These are phyloP conservation scores for Aspergillus sp. DNA, from an alignment of 2,329 filamentous ascomycete species.

Conservation along the genomic window DNA sequence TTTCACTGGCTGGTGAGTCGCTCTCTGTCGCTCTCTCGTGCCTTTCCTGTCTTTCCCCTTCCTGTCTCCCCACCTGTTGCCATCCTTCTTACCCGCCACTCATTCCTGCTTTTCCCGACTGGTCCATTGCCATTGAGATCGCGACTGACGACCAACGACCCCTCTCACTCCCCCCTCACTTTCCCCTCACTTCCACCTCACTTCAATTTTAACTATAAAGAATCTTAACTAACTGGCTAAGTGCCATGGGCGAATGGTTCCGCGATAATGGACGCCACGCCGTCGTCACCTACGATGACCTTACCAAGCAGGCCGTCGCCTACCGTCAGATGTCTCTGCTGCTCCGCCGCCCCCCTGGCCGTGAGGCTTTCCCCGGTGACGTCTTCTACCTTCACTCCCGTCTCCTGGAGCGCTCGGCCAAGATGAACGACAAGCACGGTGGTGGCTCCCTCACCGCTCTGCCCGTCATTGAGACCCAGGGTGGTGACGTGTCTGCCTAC, in stretches of 20 bases:
- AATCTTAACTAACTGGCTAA: too few relatives aligned
- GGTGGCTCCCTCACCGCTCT: conserved; percentile 96
- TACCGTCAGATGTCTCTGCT: conserved; percentile 99
- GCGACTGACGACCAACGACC: too few relatives aligned
- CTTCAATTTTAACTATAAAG: too few relatives aligned
- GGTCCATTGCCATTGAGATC: too few relatives aligned
- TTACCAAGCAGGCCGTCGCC: conserved; percentile 94
- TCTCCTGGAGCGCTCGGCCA: conserved; percentile 97
- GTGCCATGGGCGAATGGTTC: conserved; percentile 62
- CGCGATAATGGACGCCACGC: conserved; percentile 79
- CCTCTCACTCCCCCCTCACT: too few relatives aligned
- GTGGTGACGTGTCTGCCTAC: conserved; percentile 99
- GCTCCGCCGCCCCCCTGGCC: conserved; percentile 92
- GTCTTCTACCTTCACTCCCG: conserved; percentile 99
- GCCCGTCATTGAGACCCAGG: conserved; percentile 97
- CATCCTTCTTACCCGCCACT: too few relatives aligned
- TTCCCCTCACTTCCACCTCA: too few relatives aligned
- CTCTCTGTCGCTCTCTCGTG: too few relatives aligned
- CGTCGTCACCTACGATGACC: conserved; percentile 85
- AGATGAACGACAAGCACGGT: conserved; percentile 93
- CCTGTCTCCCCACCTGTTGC: too few relatives aligned
- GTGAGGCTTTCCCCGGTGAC: conserved; percentile 99
- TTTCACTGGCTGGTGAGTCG: conserved; percentile 85
- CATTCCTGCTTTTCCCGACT: too few relatives aligned
- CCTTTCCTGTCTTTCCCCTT: too few relatives aligned